These are phyloP conservation scores for Colletotrichum falcatum DNA, from an alignment of 2,329 filamentous ascomycete genomes.

Conservation along the genomic window DNA sequence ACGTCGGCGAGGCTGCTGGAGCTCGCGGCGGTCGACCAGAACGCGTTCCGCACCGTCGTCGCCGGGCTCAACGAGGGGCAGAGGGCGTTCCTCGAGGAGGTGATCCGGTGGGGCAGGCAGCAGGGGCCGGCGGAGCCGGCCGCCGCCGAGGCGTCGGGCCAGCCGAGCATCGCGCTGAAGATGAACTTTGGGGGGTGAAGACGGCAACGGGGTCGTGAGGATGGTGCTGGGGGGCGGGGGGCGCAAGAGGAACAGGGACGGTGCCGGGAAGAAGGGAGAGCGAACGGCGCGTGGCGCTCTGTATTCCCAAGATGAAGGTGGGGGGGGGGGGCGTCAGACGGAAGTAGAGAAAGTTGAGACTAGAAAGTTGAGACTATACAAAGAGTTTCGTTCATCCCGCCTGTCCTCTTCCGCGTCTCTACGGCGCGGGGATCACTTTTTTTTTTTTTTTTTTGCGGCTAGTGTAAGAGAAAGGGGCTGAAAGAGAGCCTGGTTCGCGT, in stretches of 20 bases:
- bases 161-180: constrained; percentile 91
- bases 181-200: constrained; percentile 81
- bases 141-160: constrained; percentile 59
- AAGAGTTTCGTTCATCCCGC: background rate
- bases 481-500: background rate
- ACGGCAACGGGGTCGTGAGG: no score
- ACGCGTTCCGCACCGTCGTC: constrained; percentile 80
- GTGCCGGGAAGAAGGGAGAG: background rate
- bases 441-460: no score
- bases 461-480: no score
- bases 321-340: background rate
- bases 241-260: background rate
- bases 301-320: no score
- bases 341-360: background rate
- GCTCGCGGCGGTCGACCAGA: constrained; percentile 80
- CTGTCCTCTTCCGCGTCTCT: background rate
- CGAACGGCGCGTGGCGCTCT: background rate
- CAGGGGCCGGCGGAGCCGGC: constrained; percentile 55
- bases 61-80: constrained; percentile 76
- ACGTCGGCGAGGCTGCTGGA: constrained; percentile 83
- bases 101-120: constrained; percentile 75
- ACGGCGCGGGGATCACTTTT: background rate
- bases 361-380: no score
- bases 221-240: no score
- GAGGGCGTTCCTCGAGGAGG: constrained; percentile 82